Percentiles rank a stretch among this genome's conserved stretches.
phyloP scores from a whole-genome alignment of 2,329 filamentous ascomycete genomes.

The Beauveria medogensis region DNA sequence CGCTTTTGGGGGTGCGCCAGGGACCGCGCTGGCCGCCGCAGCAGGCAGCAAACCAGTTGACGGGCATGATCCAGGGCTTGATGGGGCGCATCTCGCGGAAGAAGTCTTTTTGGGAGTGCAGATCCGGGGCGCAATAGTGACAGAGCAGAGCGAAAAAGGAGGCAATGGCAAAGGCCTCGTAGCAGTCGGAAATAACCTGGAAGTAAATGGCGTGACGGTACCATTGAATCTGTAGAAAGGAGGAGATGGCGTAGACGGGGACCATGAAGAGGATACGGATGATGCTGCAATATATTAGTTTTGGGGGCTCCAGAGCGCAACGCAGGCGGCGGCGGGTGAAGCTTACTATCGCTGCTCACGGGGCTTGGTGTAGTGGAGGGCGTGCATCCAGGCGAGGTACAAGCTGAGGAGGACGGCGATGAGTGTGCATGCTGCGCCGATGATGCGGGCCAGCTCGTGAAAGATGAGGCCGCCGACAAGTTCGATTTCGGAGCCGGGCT shows the following conservation, averaged over 20 bases:
- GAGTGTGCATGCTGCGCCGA: slow-evolving; percentile 39
- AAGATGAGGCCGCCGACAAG: slow-evolving; percentile 44
- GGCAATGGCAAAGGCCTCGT: slow-evolving; percentile 81
- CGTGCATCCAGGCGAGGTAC: slow-evolving; percentile 51
- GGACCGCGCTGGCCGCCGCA: slow-evolving; percentile 61
- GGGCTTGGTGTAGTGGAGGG: slow-evolving; percentile 52
- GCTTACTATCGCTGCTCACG: slow-evolving; percentile 50
- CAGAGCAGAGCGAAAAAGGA: slow-evolving; percentile 81
- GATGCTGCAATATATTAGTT: slow-evolving; percentile 45
- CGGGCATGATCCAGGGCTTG: slow-evolving; percentile 66
- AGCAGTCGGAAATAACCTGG: slow-evolving; percentile 73
- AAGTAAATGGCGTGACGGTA: slow-evolving; percentile 77
- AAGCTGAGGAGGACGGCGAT: slow-evolving; percentile 46
- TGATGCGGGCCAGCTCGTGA: slow-evolving; percentile 45
- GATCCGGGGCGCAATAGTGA: slow-evolving; percentile 67
- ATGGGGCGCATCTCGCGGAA: slow-evolving; percentile 60
- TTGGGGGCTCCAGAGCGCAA: neutral
- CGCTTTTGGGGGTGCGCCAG: slow-evolving; percentile 69
- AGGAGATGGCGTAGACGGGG: slow-evolving; percentile 68
- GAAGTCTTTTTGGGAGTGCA: slow-evolving; percentile 75
- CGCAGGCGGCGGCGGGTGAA: neutral
- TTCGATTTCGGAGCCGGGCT: slow-evolving; percentile 36
- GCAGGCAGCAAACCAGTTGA: slow-evolving; percentile 62
- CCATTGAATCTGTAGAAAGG: slow-evolving; percentile 64
- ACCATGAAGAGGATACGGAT: slow-evolving; percentile 87